phyloP scores from a whole-genome alignment of 2,329 filamentous ascomycete species.

The Pseudocercospora eumusae region DNA sequence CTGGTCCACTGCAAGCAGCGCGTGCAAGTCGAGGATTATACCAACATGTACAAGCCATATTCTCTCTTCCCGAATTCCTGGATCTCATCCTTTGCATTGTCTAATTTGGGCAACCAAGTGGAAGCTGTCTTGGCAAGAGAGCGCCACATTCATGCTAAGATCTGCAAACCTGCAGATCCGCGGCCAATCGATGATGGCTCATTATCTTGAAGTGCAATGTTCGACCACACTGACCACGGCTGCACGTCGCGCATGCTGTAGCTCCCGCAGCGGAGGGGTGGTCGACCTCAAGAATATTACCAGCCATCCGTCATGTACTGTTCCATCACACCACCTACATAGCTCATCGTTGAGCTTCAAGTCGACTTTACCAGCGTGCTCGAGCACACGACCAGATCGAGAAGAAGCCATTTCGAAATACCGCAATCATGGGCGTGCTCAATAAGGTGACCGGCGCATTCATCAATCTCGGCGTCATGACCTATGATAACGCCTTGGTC shows the following conservation, averaged over 20 bases:
- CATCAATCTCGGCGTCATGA: conserved; percentile 42
- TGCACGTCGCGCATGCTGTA: conserved; percentile 9
- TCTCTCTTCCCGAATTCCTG: not conserved
- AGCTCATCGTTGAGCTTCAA: conserved; percentile 9
- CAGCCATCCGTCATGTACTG: conserved; percentile 3
- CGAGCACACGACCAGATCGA: not conserved
- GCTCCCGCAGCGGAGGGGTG: conserved; percentile 10
- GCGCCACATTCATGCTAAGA: conserved; percentile 15
- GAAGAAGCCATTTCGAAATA: not conserved
- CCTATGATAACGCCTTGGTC: conserved; percentile 45
- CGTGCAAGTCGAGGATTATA: not conserved
- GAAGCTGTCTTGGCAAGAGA: not conserved
- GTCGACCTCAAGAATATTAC: not conserved
- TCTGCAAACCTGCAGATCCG: conserved; percentile 7
- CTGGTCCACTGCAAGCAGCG: not conserved
- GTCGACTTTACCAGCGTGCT: not conserved
- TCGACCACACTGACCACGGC: conserved; percentile 3
- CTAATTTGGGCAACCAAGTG: not conserved
- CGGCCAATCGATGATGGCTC: conserved; percentile 7
- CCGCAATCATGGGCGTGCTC: conserved; percentile 28
- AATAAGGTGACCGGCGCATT: conserved; percentile 33
- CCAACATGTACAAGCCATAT: not conserved
- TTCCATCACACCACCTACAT: not conserved
- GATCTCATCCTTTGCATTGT: conserved; percentile 1
- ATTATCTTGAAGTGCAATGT: conserved; percentile 6